These are phyloP conservation scores for Coniosporium apollinis DNA, from an alignment of 495 filamentous ascomycete genomes.

Conservation along the genomic window DNA sequence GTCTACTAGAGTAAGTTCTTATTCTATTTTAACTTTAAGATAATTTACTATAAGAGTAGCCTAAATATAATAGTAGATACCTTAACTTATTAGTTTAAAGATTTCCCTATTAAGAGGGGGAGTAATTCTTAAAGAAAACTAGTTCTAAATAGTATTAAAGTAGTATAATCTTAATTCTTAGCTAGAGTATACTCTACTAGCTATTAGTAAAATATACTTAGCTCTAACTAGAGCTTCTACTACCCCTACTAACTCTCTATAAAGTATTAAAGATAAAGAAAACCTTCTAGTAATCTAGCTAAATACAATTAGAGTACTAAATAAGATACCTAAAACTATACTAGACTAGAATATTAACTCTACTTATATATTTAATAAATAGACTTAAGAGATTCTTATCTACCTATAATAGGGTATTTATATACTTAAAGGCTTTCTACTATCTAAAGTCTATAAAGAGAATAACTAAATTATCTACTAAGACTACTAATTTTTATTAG, in stretches of 20 bases:
- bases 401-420: not conserved
- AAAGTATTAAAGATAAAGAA: too few species aligned
- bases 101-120: not conserved
- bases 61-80: not conserved
- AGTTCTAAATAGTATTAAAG: not conserved
- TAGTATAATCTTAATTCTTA: not conserved
- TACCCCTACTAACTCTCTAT: too few species aligned
- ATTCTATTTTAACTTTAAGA: conserved; percentile 4
- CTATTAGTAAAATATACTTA: not conserved
- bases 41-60: not conserved
- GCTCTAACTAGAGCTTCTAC: too few species aligned
- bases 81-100: not conserved
- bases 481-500: not conserved
- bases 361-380: too few species aligned
- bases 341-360: too few species aligned
- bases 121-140: not conserved
- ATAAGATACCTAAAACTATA: too few species aligned
- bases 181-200: not conserved
- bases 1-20: conserved; percentile 1
- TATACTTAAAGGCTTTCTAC: not conserved
- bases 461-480: not conserved
- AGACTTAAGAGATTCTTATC: not conserved
- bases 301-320: too few species aligned
- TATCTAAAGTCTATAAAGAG: not conserved
- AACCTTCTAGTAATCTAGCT: too few species aligned